Evolutionary conservation across 192 early-diverging fungal species (phyloP).

Genomic region (Polychytrium aggregatum): DNA sequence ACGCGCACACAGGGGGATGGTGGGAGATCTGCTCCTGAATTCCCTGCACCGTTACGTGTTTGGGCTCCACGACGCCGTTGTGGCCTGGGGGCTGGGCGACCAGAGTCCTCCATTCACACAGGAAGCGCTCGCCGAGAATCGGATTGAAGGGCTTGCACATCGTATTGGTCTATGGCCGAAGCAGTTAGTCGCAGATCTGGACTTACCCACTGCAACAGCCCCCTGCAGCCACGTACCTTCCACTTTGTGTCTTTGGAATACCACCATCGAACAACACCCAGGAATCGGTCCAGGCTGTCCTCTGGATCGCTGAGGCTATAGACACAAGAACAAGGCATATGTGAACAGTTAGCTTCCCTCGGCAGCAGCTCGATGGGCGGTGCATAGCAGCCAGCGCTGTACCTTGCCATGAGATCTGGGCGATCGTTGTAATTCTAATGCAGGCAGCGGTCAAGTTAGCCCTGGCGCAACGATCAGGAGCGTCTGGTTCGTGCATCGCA

Average conservation of each 20-base stretch:
- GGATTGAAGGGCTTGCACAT: constrained; percentile 95
- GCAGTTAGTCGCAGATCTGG: no score
- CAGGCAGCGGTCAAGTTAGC: no score
- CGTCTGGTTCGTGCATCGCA: no score
- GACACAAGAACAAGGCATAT: no score
- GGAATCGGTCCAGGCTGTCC: constrained; percentile 54
- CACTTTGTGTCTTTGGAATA: constrained; percentile 57
- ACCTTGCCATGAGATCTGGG: constrained; percentile 59
- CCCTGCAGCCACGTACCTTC: no score
- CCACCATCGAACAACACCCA: constrained; percentile 61
- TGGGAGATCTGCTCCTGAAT: constrained; percentile 89
- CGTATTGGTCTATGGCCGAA: no score
- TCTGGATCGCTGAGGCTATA: constrained; percentile 51
- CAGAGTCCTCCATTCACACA: constrained; percentile 62
- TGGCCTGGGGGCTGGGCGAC: neutral
- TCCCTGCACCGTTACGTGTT: constrained; percentile 53
- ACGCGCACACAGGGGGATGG: constrained; percentile 83
- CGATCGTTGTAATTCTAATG: constrained; percentile 65
- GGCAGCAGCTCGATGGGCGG: no score
- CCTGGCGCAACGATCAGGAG: no score
- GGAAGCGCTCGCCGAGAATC: constrained; percentile 83
- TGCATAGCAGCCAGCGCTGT: no score
- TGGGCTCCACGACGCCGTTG: neutral
- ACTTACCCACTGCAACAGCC: no score
- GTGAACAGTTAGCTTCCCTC: no score